phyloP scores from a whole-genome alignment of 192 early-diverging fungal species.

The Linnemannia schmuckeri region DNA sequence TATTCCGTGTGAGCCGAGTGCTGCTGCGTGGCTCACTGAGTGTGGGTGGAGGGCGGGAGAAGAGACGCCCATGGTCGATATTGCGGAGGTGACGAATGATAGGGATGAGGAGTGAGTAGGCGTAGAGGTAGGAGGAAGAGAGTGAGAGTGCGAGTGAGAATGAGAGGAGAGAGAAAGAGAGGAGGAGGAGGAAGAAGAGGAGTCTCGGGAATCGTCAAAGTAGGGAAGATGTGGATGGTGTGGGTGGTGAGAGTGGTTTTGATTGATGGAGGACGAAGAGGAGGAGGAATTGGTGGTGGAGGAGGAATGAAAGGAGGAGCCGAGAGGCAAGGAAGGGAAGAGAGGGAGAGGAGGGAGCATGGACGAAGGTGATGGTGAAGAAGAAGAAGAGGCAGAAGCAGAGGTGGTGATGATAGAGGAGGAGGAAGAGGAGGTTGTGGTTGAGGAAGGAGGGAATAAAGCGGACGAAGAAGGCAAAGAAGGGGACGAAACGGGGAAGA shows the following conservation, averaged over 20 bases:
- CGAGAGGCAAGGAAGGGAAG: slow-evolving; percentile 7
- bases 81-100: background rate
- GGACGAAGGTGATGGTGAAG: background rate
- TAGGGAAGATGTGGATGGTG: slow-evolving; percentile 1
- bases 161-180: background rate
- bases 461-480: background rate
- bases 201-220: background rate
- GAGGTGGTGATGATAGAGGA: background rate
- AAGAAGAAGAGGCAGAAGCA: background rate
- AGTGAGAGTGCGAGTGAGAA: background rate
- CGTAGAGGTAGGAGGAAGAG: background rate
- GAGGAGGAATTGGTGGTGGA: background rate
- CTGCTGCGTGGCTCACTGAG: background rate
- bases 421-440: background rate
- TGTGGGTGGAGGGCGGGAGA: background rate
- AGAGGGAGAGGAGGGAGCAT: slow-evolving; percentile 13
- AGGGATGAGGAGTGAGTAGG: background rate
- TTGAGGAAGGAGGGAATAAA: background rate
- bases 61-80: background rate
- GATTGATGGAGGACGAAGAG: background rate
- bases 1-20: background rate
- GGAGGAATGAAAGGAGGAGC: background rate
- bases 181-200: no score
- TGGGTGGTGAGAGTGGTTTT: slow-evolving; percentile 1
- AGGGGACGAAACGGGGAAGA: background rate